Base-by-base conservation (phyloP, 2,329 filamentous ascomycete species). In the Xylaria sp. region DNA sequence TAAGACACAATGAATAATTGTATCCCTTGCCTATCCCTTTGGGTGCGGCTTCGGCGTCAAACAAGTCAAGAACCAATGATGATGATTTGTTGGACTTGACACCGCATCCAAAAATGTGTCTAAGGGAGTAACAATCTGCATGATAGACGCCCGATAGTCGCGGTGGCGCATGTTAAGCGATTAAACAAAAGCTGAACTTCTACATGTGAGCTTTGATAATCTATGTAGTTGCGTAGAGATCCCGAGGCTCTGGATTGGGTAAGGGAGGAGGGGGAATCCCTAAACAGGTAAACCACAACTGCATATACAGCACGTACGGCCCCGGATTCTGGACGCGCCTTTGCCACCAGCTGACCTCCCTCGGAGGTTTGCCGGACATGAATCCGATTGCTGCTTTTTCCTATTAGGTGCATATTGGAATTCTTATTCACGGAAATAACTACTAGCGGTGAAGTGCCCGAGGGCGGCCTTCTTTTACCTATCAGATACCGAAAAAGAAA, bases 201-300 rank as follows among this genome's bases (percentile, higher is more conserved):
- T 38, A 54, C 36, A 26, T 36, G 53, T 57, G 15, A 15, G 23
- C 31, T 53, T 31, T 20, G 17, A 53, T 53, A 15, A 33, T 20
- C 36, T 36, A 36, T 2, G 33, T 36, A 36, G 49, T 13, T 53
- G 51, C 42, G 58, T 36, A 56, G 59, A 59, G 48, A 49, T 17
- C 42, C 56, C 56, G 60, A 48, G 60, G 59, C 36, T 49, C 49
- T 20, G 53, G 15, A 36, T 46, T 28, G 38, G 56, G 60, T 23
- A 36, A 33, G 20, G 13, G 42, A 23, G 28, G 36, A 13, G 36
- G 51, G 49, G 40, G 36, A n/a, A 60, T 67, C 42, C 65, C 36
- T 11, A 40, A 64, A 60, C 17, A 48, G 56, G 65, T 20, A 40
- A 40, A 40, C 36, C 36, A 15, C 9, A 6, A 33, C 33, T 33